phyloP scores from a whole-genome alignment of 1,284 basidiomycete species.

The Violaceomyces palustris region DNA sequence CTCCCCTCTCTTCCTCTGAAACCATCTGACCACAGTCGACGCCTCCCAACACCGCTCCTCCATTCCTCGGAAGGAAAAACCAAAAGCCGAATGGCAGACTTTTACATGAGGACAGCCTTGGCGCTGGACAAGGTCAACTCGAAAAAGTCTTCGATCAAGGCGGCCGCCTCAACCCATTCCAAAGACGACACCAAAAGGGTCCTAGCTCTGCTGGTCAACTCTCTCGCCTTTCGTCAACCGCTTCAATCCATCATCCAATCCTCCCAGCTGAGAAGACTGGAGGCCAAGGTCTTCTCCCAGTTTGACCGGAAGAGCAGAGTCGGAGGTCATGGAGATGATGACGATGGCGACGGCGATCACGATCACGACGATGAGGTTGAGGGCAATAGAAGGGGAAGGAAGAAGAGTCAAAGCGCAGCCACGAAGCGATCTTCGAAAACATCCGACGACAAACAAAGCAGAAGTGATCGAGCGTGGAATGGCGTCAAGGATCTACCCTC shows the following conservation, averaged over 20 bases:
- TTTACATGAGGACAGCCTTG: conserved; percentile 36
- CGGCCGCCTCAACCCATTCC: conserved; percentile 14
- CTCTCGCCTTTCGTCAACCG: conserved; percentile 4
- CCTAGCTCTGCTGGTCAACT: conserved; percentile 39
- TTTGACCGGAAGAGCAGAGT: too few relatives aligned
- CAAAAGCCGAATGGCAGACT: conserved; percentile 50
- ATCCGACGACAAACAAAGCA: background rate
- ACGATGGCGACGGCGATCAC: too few relatives aligned
- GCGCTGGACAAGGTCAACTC: conserved; percentile 32
- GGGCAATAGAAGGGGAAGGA: background rate
- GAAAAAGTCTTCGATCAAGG: conserved; percentile 41
- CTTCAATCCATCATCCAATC: too few relatives aligned
- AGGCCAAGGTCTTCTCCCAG: too few relatives aligned
- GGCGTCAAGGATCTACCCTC: background rate
- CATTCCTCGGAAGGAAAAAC: too few relatives aligned
- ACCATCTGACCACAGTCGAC: too few relatives aligned
- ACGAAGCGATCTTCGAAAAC: background rate
- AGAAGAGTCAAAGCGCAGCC: background rate
- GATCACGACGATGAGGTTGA: conserved; percentile 3
- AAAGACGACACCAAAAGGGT: conserved; percentile 32
- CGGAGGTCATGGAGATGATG: too few relatives aligned
- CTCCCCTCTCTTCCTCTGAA: too few relatives aligned
- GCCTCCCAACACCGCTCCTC: too few relatives aligned
- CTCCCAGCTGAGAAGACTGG: too few relatives aligned
- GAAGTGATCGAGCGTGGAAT: background rate